Percentiles rank a stretch among this genome's conserved stretches.
phyloP scores from a whole-genome alignment of 495 filamentous ascomycete species.

The Trichoderma parareesei region DNA sequence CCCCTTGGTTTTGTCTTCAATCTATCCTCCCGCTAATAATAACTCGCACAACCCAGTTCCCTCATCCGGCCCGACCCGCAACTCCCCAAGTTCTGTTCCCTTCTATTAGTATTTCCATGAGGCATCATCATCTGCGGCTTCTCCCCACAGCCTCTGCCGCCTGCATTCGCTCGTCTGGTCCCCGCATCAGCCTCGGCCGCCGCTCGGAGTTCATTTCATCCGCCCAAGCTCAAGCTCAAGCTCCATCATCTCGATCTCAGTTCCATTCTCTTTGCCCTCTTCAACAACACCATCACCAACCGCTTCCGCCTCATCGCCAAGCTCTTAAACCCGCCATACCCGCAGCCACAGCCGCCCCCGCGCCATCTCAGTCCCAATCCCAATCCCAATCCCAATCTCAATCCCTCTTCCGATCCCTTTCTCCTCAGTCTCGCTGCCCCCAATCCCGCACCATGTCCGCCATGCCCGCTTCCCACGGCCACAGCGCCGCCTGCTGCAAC shows the following conservation, averaged over 20 bases:
- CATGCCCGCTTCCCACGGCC: conserved; percentile 42
- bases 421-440: too few species aligned
- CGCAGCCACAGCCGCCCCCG: not conserved
- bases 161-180: not conserved
- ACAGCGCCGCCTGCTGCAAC: conserved; percentile 62
- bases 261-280: not conserved
- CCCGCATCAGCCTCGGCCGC: not conserved
- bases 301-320: not conserved
- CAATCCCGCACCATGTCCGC: conserved; percentile 35
- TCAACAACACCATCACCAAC: not conserved
- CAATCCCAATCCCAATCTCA: too few species aligned
- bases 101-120: not conserved
- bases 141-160: not conserved
- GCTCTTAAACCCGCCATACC: not conserved
- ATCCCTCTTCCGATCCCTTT: too few species aligned
- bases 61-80: not conserved
- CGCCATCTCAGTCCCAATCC: too few species aligned
- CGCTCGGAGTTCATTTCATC: not conserved
- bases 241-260: not conserved
- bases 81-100: too few species aligned
- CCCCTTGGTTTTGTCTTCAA: too few species aligned
- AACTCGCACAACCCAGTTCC: not conserved
- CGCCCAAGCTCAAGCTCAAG: not conserved
- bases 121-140: not conserved
- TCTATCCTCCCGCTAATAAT: too few species aligned